Evolutionary conservation across 2,329 filamentous ascomycete species (phyloP).

Genomic region (Botrytis hyacinthi): DNA sequence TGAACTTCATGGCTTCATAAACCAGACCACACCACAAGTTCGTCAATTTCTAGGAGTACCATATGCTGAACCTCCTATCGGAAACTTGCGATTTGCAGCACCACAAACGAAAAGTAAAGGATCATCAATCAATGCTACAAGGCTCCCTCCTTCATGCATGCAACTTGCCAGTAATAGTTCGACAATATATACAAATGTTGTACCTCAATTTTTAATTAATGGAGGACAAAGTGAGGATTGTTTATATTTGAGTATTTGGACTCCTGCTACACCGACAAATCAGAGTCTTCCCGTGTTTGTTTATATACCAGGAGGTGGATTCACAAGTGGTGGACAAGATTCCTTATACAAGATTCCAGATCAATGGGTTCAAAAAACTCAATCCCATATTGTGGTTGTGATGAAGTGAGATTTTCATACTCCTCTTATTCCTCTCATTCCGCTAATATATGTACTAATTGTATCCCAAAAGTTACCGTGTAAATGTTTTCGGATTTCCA

Average conservation of each 20-base stretch:
- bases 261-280: slow-evolving; percentile 31
- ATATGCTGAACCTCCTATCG: slow-evolving; percentile 42
- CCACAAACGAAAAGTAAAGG: slow-evolving; percentile 29
- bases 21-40: slow-evolving; percentile 27
- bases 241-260: slow-evolving; percentile 42
- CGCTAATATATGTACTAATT: neutral
- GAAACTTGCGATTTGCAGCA: slow-evolving; percentile 40
- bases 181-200: slow-evolving; percentile 20
- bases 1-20: slow-evolving; percentile 24
- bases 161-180: slow-evolving; percentile 24
- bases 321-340: slow-evolving; percentile 28
- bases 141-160: slow-evolving; percentile 28
- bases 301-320: slow-evolving; percentile 46
- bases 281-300: slow-evolving; percentile 43
- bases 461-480: slow-evolving; percentile 29
- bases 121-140: slow-evolving; percentile 25
- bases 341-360: slow-evolving; percentile 2
- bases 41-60: slow-evolving; percentile 42
- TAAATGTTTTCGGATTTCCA: slow-evolving; percentile 39
- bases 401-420: neutral
- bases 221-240: slow-evolving; percentile 38
- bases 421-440: neutral
- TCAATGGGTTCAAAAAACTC: slow-evolving; percentile 7
- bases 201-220: neutral
- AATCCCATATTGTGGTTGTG: slow-evolving; percentile 7